Evolutionary conservation across 2,329 filamentous ascomycete genomes (phyloP).

Genomic region (Fusarium dimerum): DNA sequence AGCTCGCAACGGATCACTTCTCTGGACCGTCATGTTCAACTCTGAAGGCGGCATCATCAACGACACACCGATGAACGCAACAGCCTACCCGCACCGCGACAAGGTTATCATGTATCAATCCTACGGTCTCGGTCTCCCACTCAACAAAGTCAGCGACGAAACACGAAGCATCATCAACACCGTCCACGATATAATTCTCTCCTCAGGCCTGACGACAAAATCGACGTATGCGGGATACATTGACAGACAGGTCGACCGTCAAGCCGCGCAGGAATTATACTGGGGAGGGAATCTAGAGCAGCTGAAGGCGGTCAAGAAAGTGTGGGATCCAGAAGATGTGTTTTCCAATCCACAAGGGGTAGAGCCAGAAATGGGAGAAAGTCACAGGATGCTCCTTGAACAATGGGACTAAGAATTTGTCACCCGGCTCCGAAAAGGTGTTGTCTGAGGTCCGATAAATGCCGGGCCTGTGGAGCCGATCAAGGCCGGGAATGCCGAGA

Average conservation of each 20-base stretch:
- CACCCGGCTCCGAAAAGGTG: no score
- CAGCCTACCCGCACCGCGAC: constrained; percentile 65
- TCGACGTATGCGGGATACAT: constrained; percentile 66
- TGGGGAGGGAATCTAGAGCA: constrained; percentile 38
- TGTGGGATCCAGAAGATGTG: constrained; percentile 38
- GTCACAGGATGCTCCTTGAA: constrained; percentile 1
- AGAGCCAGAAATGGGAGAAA: constrained; percentile 39
- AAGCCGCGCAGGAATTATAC: constrained; percentile 37
- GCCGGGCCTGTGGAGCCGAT: no score
- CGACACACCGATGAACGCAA: constrained; percentile 56
- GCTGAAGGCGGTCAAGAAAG: constrained; percentile 37
- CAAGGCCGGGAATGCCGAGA: no score
- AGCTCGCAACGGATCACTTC: constrained; percentile 48
- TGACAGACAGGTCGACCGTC: constrained; percentile 49
- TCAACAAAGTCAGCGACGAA: constrained; percentile 44
- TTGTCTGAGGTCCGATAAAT: no score
- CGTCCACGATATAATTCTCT: constrained; percentile 47
- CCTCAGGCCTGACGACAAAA: constrained; percentile 32
- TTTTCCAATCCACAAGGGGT: constrained; percentile 42
- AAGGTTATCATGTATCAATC: constrained; percentile 65
- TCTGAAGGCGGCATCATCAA: constrained; percentile 60
- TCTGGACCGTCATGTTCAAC: constrained; percentile 66
- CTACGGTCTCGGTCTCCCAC: constrained; percentile 50
- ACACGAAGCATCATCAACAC: constrained; percentile 53
- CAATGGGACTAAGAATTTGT: not conserved